These are phyloP conservation scores for Phytophthora pluvialis DNA, from an alignment of 352 stramenopile genomes.

Conservation along the genomic window DNA sequence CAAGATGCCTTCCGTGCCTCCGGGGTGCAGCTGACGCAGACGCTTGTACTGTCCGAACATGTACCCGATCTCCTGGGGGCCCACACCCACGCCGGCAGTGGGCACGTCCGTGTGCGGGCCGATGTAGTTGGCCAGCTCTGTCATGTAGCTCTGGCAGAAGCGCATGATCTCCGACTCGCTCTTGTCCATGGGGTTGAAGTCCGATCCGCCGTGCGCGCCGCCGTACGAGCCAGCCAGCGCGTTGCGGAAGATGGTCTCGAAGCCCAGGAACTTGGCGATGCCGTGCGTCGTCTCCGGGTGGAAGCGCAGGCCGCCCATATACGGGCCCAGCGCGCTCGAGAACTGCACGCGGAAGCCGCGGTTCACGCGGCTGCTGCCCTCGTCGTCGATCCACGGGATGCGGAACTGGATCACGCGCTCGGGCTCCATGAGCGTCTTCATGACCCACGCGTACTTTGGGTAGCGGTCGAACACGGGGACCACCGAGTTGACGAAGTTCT, in stretches of 20 bases:
- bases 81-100: conserved; percentile 95
- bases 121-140: conserved; percentile 98
- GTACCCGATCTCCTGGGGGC: conserved; percentile 95
- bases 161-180: conserved; percentile 97
- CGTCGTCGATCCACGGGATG: conserved; percentile 97
- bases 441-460: conserved; percentile 90
- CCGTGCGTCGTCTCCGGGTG: conserved; percentile 90
- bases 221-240: conserved; percentile 87
- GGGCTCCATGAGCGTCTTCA: conserved; percentile 96
- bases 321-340: conserved; percentile 90
- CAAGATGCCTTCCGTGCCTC: conserved; percentile 86
- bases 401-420: conserved; percentile 96
- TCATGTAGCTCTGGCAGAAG: conserved; percentile 99
- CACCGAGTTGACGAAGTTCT: conserved; percentile 84
- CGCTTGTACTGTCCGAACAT: conserved; percentile 99
- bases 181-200: conserved; percentile 98
- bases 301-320: conserved; percentile 97
- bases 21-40: conserved; percentile 86
- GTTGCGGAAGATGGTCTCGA: conserved; percentile 97
- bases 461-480: conserved; percentile 89
- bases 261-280: conserved; percentile 92
- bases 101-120: conserved; percentile 96
- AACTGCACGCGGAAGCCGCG: conserved; percentile 98
- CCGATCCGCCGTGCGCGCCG: conserved; percentile 90
- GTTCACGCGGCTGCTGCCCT: conserved; percentile 95